Conservation (phyloP, 305 asterid genomes). For the Petunia hybrid region DNA sequence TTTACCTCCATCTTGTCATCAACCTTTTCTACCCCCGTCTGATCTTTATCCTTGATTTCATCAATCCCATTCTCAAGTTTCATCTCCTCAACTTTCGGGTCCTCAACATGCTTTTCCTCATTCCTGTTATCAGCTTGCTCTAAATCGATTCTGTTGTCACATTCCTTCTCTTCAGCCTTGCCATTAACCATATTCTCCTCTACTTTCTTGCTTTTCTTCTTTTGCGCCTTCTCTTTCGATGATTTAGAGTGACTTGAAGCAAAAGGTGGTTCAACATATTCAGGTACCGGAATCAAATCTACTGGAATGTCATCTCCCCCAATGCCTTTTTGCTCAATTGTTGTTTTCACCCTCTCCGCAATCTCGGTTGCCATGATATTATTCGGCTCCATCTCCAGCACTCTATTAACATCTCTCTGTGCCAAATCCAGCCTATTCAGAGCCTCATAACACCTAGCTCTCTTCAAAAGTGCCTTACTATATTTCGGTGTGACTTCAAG, state of each 20-base stretch:
- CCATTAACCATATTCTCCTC: conserved; percentile 46
- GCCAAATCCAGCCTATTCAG: conserved; percentile 78
- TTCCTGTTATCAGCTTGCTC: not conserved
- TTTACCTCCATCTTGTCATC: conserved; percentile 36
- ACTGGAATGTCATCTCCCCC: conserved; percentile 43
- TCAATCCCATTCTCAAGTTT: conserved; percentile 18
- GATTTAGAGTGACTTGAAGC: conserved; percentile 46
- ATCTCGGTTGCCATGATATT: conserved; percentile 85
- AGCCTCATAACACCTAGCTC: conserved; percentile 93
- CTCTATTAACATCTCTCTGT: conserved; percentile 67
- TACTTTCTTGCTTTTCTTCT: conserved; percentile 50
- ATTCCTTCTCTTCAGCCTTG: conserved; percentile 37
- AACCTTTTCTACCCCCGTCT: conserved; percentile 34
- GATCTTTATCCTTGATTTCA: conserved; percentile 27
- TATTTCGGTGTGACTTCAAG: conserved; percentile 90
- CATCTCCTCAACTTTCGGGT: conserved; percentile 9
- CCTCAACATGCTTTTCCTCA: conserved; percentile 1
- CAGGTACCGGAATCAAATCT: conserved; percentile 58
- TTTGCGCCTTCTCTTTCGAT: conserved; percentile 55
- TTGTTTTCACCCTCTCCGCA: conserved; percentile 63
- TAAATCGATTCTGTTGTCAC: conserved; percentile 30
- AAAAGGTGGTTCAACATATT: conserved; percentile 56
- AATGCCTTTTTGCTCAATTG: conserved; percentile 52
- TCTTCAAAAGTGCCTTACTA: conserved; percentile 87
- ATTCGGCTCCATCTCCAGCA: conserved; percentile 73